Base-by-base conservation (phyloP, 768 basidiomycete genomes). In the Collybiopsis confluens region DNA sequence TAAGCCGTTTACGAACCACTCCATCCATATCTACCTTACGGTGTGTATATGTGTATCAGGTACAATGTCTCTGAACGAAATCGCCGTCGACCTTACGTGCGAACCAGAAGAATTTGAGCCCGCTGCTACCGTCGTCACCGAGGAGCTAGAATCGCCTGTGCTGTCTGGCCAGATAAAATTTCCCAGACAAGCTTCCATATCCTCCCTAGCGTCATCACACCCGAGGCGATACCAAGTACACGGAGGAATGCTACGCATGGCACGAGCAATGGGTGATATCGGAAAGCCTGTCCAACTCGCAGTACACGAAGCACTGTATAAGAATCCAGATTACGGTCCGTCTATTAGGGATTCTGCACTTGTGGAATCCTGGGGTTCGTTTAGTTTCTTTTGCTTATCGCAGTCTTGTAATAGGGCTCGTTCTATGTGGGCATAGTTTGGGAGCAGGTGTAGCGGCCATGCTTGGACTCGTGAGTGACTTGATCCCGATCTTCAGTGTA, bases 41-140 rank as follows among this genome's bases (percentile, higher is more conserved):
- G 13, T n/a, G n/a, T n/a, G n/a, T n/a, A n/a, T n/a, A n/a, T n/a
- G n/a, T 55, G 45, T 21, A 51, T 52, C 42, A 82, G 85, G 90
- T 11, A 93, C 91, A 2, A 88, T 92, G 88, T 88, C 86, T 2
- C 72, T 93, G 40, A 92, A 92, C 60, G 90, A 92, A 67, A 80
- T 92, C 4, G 90, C 90, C 15, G 89, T 88, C 9, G 90, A 92
- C 68, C 74, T 92, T 45, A 89, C 90, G 0, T 92, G 91, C 66
- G 86, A 91, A 53, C 79, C 85, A 0, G 83, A 82, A 37, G 73
- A 79, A 20, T 89, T 89, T 57, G 73, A 78, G 52, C 83, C 82
- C 23, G 82, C 80, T 16, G 65, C 63, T 1, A 76, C 74, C 3
- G 56, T 64, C 15, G 54, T 62, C 9, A 53, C 33, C 26, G 56